Base-by-base conservation (phyloP, 2,329 filamentous ascomycete genomes). In the Fusarium denticulatum region DNA sequence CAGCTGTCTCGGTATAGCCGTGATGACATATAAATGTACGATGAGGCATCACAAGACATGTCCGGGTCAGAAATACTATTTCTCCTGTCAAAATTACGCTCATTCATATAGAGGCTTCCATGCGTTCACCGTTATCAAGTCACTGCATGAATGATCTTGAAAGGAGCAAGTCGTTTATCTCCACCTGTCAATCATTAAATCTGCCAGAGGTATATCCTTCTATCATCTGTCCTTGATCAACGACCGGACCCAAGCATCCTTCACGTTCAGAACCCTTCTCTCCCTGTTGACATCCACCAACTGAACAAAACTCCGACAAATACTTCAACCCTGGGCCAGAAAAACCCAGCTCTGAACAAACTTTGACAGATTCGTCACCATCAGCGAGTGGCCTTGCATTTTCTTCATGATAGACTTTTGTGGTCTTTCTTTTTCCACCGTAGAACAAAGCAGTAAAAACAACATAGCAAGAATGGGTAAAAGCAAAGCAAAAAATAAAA, bases 181-280 rank as follows among this genome's bases (percentile, higher is more conserved):
- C 37, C 49, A 34, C 50, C 36, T 22, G 39, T 40, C 39, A 43
- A 49, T 60, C 55, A 73, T 73, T 36, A 66, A 46, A 64, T 55
- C 45, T 59, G 37, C 53, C 52, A 24, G 43, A 71, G 70, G 70
- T 73, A 73, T 72, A 73, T 71, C 61, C 67, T 53, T 62, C 58
- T 59, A 49, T 67, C 53, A 47, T 50, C 42, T 40, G 24, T 36
- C n/a, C 24, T 36, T 42, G 37, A 46, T 37, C 45, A 55, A 24
- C 20, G 14, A 70, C 37, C 30, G 42, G 45, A 53, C 40, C 30
- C 18, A 49, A 64, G 55, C n/a, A 46, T 52, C 30, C 46, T 32
- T 46, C 24, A 45, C 22, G 14, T 30, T 47, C 40, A 59, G 47
- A 37, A 30, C n/a, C 37, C 22, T 36, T 39, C 49, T 50, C 55